Percentiles rank a stretch among this genome's conserved stretches.
Evolutionary conservation across 2,329 filamentous ascomycete species (phyloP).

Genomic region (Alternaria burnsii): DNA sequence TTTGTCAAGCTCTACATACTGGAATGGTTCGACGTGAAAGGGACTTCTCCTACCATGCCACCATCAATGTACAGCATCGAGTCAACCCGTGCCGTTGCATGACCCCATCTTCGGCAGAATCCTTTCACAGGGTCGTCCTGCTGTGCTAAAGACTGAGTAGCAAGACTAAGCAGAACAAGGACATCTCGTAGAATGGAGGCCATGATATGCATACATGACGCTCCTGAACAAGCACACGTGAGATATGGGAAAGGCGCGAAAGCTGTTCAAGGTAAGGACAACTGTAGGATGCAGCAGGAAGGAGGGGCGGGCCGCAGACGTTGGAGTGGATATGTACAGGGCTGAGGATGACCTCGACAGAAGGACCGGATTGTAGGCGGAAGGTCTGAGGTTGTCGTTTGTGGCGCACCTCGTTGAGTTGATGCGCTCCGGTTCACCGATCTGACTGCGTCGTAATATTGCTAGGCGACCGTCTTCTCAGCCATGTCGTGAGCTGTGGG

Average conservation of each 20-base stretch:
- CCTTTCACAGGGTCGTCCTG: constrained; percentile 64
- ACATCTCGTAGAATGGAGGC: constrained; percentile 38
- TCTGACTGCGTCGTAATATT: constrained; percentile 33
- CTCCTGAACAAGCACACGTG: constrained; percentile 22
- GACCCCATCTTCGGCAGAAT: constrained; percentile 61
- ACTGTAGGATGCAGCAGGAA: constrained; percentile 17
- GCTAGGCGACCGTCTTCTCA: constrained; percentile 30
- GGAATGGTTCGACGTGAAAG: constrained; percentile 57
- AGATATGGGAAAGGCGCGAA: constrained; percentile 22
- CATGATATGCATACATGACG: constrained; percentile 45
- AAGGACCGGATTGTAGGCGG: constrained; percentile 28
- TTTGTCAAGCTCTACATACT: constrained; percentile 56
- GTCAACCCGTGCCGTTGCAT: constrained; percentile 69
- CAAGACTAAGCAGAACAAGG: constrained; percentile 39
- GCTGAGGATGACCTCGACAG: constrained; percentile 33
- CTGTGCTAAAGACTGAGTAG: constrained; percentile 35
- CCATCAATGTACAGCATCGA: constrained; percentile 69
- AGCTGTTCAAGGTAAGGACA: constrained; percentile 18
- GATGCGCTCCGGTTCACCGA: constrained; percentile 30
- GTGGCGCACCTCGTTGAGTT: constrained; percentile 30
- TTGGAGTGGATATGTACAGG: constrained; percentile 34
- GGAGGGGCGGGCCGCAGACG: constrained; percentile 22
- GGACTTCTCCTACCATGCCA: constrained; percentile 22
- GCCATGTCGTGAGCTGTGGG: constrained; percentile 38
- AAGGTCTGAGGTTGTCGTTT: constrained; percentile 26